Evolutionary conservation across 2,329 filamentous ascomycete species (phyloP), one percentile per base, ranked within the genome.

Genomic region (Nemania sp.): DNA sequence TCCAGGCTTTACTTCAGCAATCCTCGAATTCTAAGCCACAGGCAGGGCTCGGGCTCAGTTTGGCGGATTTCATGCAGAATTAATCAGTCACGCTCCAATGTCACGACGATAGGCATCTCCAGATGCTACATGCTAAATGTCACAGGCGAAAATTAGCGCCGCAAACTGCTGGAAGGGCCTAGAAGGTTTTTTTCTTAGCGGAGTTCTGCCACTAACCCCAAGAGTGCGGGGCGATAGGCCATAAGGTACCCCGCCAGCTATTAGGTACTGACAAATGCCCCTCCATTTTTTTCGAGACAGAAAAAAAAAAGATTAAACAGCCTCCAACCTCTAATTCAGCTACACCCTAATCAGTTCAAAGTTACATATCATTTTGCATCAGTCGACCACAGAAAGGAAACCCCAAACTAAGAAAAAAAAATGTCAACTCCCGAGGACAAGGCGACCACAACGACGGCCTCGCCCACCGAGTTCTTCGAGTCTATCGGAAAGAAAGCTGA

Each of bases 1-100:
- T 92, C n/a, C 87, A 90, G 76, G 88, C 89, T 58, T 77, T 92
- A 47, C 80, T 92, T n/a, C 84, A 84, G 55, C 86, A 88, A 70
- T 73, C 80, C 4, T 73, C 81, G 13, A 80, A 75, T 47, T 71
- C 76, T 67, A 81, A 73, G 18, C 65, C 76, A 11, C 73, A 74
- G 49, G 74, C 73, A 35, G 79, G 82, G 2, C 75, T 82, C 52
- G 81, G 80, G 20, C 77, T 89, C 32, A 88, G 84, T 68, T 82
- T 89, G n/a, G 81, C 85, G 32, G 85, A 88, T 75, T 88, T 89
- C 70, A 84, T 86, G 82, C 80, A 81, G 72, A 82, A 80, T 66
- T 78, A 66, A 71, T 49, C 32, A 58, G 24, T 32, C 22, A 29
- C 24, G 52, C 8, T 15, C 15, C 8, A 41, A 49, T 35, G 27